Evolutionary conservation across 306 rosid genomes (phyloP).

Genomic region (Pyrus pyrifolia): DNA sequence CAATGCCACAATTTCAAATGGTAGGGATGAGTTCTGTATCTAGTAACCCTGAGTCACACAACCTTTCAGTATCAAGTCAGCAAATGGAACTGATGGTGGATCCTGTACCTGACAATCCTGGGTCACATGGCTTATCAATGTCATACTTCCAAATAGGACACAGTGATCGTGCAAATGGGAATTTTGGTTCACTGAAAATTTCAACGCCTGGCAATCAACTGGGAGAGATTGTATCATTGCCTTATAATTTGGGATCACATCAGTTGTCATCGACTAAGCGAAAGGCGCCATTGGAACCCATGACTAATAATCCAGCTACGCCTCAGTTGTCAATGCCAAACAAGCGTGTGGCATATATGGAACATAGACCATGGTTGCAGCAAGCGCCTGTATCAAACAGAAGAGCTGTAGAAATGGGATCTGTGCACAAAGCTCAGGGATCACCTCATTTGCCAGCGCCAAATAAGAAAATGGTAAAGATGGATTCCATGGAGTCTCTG

Average conservation of each 20-base stretch:
- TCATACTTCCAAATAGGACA: slow-evolving; percentile 35
- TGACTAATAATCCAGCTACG: slow-evolving; percentile 11
- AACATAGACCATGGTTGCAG: slow-evolving; percentile 74
- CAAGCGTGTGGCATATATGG: slow-evolving; percentile 51
- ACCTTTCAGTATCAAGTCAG: slow-evolving; percentile 24
- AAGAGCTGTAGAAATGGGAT: slow-evolving; percentile 36
- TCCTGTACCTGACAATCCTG: slow-evolving; percentile 26
- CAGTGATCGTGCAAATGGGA: slow-evolving; percentile 11
- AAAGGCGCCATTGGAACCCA: slow-evolving; percentile 47
- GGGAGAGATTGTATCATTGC: slow-evolving; percentile 32
- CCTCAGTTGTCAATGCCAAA: slow-evolving; percentile 31
- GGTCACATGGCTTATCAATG: slow-evolving; percentile 32
- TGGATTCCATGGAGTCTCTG: slow-evolving; percentile 39
- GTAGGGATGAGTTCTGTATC: slow-evolving; percentile 42
- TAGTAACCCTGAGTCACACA: slow-evolving; percentile 32
- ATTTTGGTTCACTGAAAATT: slow-evolving; percentile 28
- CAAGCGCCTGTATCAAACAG: slow-evolving; percentile 38
- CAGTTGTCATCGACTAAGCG: slow-evolving; percentile 54
- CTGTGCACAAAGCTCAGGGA: slow-evolving; percentile 29
- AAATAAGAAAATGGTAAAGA: slow-evolving; percentile 53
- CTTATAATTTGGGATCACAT: slow-evolving; percentile 24
- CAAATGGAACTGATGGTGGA: slow-evolving; percentile 34
- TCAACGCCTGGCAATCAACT: slow-evolving; percentile 26
- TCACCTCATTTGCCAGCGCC: slow-evolving; percentile 25
- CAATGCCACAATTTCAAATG: slow-evolving; percentile 44